Evolutionary conservation across 1,284 basidiomycete genomes (phyloP), one percentile per base, ranked within the genome.

Genomic region (Trichosporon ovoides): DNA sequence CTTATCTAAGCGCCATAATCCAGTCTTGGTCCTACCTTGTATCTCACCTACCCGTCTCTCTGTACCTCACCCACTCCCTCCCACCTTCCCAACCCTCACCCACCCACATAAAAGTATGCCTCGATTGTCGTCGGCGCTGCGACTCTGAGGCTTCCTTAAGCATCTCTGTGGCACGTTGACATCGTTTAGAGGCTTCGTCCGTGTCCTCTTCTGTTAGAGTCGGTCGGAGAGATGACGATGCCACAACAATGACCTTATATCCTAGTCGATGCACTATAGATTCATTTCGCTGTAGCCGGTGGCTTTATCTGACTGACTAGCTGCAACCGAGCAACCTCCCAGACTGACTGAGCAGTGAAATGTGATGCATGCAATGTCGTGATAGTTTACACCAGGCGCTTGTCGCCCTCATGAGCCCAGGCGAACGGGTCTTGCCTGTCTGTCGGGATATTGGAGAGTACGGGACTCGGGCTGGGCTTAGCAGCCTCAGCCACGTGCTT

Each of bases 1-100:
- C 78, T 77, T 57, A 75, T 77, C 67, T 76, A 75, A 75, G 63
- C 40, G 56, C 55, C 33, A 55, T 74, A 56, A 73, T 75, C 67
- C 74, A 74, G 73, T 57, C 55, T 55, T 52, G 55, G 54, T 54
- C 56, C 50, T 57, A 34, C 52, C 50, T 53, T 50, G 56, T 63
- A 57, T 61, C 63, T 49, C 38, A 38, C 59, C 56, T 52, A 40
- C 56, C 38, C 58, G 38, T 51, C 52, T 55, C 35, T 56, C 54
- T 54, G 56, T 54, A 53, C 52, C 46, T n/a, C n/a, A n/a, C n/a
- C n/a, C n/a, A n/a, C n/a, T n/a, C n/a, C n/a, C 48, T n/a, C 12
- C 48, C 24, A n/a, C 16, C 33, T 33, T 18, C 36, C 53, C 38
- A 28, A 38, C 34, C 40, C 28, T 18, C 34, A n/a, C 24, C 52